Conservation (phyloP, 2,329 filamentous ascomycete genomes). For the Cryoendolithus antarcticus region DNA sequence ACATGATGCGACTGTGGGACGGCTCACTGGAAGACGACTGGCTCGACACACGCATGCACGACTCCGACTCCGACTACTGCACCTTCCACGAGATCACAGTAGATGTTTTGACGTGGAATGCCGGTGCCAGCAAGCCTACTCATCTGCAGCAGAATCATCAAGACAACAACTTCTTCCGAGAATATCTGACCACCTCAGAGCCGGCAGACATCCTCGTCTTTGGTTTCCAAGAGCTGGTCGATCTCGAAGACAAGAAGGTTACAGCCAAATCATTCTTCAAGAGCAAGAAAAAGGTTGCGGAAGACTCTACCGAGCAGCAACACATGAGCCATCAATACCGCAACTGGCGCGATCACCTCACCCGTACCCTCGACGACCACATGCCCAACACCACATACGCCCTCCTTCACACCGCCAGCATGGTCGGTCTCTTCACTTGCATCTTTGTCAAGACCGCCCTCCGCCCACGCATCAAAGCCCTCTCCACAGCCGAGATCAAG, state of each 20-base stretch:
- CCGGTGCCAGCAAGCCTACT: constrained; percentile 77
- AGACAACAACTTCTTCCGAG: constrained; percentile 67
- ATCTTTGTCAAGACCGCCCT: constrained; percentile 81
- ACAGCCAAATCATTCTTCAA: constrained; percentile 89
- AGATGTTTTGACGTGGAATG: constrained; percentile 89
- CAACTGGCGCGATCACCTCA: constrained; percentile 86
- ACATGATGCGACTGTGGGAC: constrained; percentile 77
- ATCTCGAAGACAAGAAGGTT: constrained; percentile 91
- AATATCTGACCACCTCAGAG: constrained; percentile 62
- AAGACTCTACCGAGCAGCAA: constrained; percentile 68
- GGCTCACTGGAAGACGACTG: constrained; percentile 87
- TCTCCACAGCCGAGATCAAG: constrained; percentile 77
- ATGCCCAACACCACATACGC: constrained; percentile 70
- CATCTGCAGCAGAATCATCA: constrained; percentile 58
- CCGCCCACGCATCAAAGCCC: constrained; percentile 60
- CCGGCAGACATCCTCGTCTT: constrained; percentile 87
- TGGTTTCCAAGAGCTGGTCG: constrained; percentile 96
- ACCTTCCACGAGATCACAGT: constrained; percentile 70
- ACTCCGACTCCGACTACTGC: constrained; percentile 70
- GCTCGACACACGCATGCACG: constrained; percentile 83
- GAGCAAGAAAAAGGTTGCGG: constrained; percentile 52
- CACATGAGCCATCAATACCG: constrained; percentile 95
- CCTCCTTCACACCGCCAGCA: constrained; percentile 73
- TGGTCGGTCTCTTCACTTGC: constrained; percentile 92
- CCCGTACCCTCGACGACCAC: constrained; percentile 68